Evolutionary conservation across 1,284 basidiomycete genomes (phyloP).

Genomic region (Boletellus sp.): DNA sequence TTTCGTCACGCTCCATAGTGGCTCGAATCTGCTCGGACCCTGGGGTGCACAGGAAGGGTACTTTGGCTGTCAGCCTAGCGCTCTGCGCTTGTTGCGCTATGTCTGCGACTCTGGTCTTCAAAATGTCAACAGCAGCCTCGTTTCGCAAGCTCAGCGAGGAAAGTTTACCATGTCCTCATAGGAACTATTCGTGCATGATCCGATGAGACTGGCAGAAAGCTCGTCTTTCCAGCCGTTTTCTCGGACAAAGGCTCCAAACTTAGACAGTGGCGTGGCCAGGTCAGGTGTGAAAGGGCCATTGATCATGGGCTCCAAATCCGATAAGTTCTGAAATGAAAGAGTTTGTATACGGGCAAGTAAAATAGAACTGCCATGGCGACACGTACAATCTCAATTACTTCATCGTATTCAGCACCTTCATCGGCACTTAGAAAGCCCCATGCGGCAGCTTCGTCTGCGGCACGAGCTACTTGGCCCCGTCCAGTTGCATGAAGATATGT

Average conservation of each 20-base stretch:
- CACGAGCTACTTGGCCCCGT: conserved; percentile 81
- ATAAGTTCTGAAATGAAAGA: conserved; percentile 62
- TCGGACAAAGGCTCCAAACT: conserved; percentile 79
- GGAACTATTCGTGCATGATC: conserved; percentile 96
- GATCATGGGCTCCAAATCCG: conserved; percentile 89
- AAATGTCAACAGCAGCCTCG: conserved; percentile 10
- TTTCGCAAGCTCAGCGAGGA: background rate
- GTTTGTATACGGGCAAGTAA: background rate
- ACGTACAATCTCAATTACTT: conserved; percentile 89
- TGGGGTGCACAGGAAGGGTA: conserved; percentile 95
- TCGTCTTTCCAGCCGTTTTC: conserved; percentile 91
- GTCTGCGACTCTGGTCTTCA: conserved; percentile 70
- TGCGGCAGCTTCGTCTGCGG: conserved; percentile 82
- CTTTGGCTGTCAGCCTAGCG: conserved; percentile 79
- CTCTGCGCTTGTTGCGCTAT: conserved; percentile 88
- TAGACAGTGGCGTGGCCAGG: conserved; percentile 91
- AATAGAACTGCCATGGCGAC: background rate
- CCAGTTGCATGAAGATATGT: conserved; percentile 89
- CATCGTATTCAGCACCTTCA: conserved; percentile 91
- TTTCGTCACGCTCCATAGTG: conserved; percentile 92
- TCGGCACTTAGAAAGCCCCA: conserved; percentile 83
- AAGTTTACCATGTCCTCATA: conserved; percentile 85
- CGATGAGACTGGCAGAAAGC: conserved; percentile 89
- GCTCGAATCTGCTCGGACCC: conserved; percentile 97
- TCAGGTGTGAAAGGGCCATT: conserved; percentile 99